Evolutionary conservation across 2,329 filamentous ascomycete species (phyloP), one percentile per base, ranked within the genome.

Genomic region (Calcarisporium arbuscula): DNA sequence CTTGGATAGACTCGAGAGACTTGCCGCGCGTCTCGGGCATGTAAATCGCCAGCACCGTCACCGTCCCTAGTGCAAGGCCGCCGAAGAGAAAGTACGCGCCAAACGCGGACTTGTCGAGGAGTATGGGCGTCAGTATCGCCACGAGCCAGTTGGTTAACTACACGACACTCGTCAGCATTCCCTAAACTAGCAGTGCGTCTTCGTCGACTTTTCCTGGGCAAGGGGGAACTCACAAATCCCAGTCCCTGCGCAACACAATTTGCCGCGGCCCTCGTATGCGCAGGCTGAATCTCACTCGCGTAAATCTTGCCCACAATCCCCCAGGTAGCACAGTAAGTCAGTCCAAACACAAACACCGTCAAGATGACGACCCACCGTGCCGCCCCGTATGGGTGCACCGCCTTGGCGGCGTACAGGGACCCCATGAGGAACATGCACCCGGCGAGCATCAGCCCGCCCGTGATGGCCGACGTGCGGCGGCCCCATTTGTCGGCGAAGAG

Each of bases 401-500:
- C 50, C 16, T 58, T 54, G 0, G 58, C 52, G 1, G 70, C 70
- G 40, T 74, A 76, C 1, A 76, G 50, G 0, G 56, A 51, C 8
- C 71, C 72, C 48, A 77, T 74, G 9, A 74, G 43, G 1, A 74
- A 43, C 66, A 77, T 77, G 15, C 67, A 53, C 3, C 61, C 44
- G 8, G 67, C 66, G 4, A 79, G 68, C 1, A 62, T 45, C 2
- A 70, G 38, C 1, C 74, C 78, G 32, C 68, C 74, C 1, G 65
- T 50, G 5, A 80, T 60, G 8, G 70, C 68, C 2, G 67, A 70
- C 6, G 64, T 66, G 6, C 72, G 64, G 3, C 74, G 63, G 1
- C 74, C 74, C 67, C 74, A 77, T 27, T 56, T 56, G 42, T 80
- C 76, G 0, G 74, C 70, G 31, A 68, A 67, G 3, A 76, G 53